These are phyloP conservation scores for Isatis lusitanica DNA, from an alignment of 441 rosid species.

Conservation along the genomic window DNA sequence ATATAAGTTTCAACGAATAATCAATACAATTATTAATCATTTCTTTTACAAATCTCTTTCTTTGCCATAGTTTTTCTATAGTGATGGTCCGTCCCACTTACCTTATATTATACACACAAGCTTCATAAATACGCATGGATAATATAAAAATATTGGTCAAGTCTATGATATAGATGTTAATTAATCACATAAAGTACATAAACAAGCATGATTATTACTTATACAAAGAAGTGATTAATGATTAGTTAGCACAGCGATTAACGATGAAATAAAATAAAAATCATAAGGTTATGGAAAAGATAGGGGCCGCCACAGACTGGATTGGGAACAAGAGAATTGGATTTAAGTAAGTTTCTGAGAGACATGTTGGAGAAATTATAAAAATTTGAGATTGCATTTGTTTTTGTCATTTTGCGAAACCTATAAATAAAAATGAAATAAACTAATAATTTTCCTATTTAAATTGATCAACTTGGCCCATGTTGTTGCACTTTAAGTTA, in stretches of 20 bases:
- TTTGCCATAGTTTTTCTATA: background rate
- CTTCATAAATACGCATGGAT: background rate
- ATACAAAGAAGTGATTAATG: conserved; percentile 1
- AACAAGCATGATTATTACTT: conserved; percentile 1
- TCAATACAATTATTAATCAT: too few relatives aligned
- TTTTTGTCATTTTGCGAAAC: conserved; percentile 24
- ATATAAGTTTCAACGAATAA: too few relatives aligned
- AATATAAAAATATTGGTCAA: background rate
- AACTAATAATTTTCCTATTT: background rate
- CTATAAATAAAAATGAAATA: background rate
- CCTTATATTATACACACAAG: background rate
- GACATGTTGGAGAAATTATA: conserved; percentile 19
- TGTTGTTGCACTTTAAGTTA: conserved; percentile 37
- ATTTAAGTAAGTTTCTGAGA: conserved; percentile 1
- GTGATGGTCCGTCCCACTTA: conserved; percentile 18
- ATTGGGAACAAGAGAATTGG: background rate
- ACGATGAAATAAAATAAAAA: background rate
- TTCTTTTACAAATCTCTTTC: background rate
- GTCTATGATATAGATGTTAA: background rate
- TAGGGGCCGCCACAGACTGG: conserved; percentile 21
- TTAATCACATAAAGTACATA: background rate
- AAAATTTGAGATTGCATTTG: background rate
- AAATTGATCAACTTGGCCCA: conserved; percentile 31
- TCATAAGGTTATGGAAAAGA: background rate
- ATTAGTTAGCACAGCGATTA: conserved; percentile 25